These are phyloP conservation scores for Spencermartinsiella europaea DNA, from an alignment of 805 yeast species.

Conservation along the genomic window DNA sequence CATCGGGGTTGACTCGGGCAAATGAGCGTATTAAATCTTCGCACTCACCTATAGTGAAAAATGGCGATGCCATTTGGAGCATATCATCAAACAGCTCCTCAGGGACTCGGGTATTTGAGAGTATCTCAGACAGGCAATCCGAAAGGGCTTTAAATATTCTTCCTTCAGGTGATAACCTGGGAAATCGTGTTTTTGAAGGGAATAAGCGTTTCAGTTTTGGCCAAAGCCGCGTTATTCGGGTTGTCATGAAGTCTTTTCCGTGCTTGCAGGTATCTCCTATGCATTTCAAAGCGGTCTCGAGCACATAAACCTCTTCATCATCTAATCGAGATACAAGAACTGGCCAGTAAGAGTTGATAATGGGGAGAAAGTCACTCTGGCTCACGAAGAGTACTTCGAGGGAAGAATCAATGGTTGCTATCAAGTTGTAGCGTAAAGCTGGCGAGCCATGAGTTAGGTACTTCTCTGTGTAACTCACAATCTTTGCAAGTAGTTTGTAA, in stretches of 20 bases:
- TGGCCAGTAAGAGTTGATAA: conserved; percentile 52
- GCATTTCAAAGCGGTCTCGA: conserved; percentile 27
- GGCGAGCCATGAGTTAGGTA: conserved; percentile 62
- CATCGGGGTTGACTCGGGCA: conserved; percentile 16
- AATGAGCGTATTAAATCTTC: conserved; percentile 5
- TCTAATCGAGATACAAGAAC: conserved; percentile 29
- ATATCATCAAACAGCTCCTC: conserved; percentile 19
- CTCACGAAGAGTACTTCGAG: conserved; percentile 53
- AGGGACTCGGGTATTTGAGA: conserved; percentile 12
- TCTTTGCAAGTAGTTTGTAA: conserved; percentile 54
- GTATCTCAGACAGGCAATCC: conserved; percentile 9
- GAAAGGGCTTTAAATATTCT: conserved; percentile 12
- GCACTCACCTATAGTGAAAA: background rate
- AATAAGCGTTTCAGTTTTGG: conserved; percentile 8
- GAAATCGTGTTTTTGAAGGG: background rate
- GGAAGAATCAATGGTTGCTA: conserved; percentile 42
- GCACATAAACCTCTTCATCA: conserved; percentile 31
- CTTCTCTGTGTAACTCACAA: conserved; percentile 65
- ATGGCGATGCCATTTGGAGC: conserved; percentile 10
- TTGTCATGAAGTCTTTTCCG: conserved; percentile 34
- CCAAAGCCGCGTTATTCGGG: conserved; percentile 27
- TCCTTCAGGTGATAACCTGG: conserved; percentile 11
- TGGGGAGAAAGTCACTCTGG: conserved; percentile 41
- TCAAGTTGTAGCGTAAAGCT: conserved; percentile 49
- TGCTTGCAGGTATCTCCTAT: conserved; percentile 24